Evolutionary conservation across 2,329 filamentous ascomycete genomes (phyloP), one percentile per base, ranked within the genome.

Genomic region (Cladosporium colombiae): DNA sequence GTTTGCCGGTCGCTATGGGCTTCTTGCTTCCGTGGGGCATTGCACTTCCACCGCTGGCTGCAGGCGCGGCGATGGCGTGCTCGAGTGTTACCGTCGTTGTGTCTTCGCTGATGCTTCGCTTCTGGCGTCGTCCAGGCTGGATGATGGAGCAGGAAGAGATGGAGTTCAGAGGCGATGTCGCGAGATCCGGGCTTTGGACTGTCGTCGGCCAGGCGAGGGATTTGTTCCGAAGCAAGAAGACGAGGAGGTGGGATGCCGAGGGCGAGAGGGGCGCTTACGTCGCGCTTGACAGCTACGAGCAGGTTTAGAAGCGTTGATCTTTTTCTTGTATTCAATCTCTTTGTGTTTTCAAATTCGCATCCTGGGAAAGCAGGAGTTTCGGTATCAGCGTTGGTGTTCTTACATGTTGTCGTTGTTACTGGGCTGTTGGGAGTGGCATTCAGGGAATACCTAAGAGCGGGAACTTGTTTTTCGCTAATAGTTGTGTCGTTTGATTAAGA

Each of bases 1-100:
- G 95, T 1, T 84, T 99, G 16, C 95, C 95, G 2, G 96, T 99
- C 73, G 95, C 95, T 49, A 98, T 98, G 95, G 95, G 95, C 27
- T 81, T 98, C 72, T 96, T 98, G 82, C 82, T 99, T 5, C 94
- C 95, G 0, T 88, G 97, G 70, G 95, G 94, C 35, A 86, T 91
- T 67, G 89, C 93, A 73, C 83, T 98, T 70, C 95, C 96, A 71
- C 93, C 95, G 27, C 94, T 98, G 89, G 93, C 93, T 59, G 95
- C 95, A 1, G 93, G 93, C 23, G 92, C 91, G 3, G 95, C 95
- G 59, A 98, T 99, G 93, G 94, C 93, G 1, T 88, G 86, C 70
- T 95, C 91, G 66, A 94, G 90, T 70, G 92, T 99, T 56, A 95
- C 90, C 67, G 95, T 99, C 4, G 94, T 98, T 0, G 83, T 89